These are phyloP conservation scores for Tolypocladium pustulatum DNA, from an alignment of 2,329 filamentous ascomycete species.

Conservation along the genomic window DNA sequence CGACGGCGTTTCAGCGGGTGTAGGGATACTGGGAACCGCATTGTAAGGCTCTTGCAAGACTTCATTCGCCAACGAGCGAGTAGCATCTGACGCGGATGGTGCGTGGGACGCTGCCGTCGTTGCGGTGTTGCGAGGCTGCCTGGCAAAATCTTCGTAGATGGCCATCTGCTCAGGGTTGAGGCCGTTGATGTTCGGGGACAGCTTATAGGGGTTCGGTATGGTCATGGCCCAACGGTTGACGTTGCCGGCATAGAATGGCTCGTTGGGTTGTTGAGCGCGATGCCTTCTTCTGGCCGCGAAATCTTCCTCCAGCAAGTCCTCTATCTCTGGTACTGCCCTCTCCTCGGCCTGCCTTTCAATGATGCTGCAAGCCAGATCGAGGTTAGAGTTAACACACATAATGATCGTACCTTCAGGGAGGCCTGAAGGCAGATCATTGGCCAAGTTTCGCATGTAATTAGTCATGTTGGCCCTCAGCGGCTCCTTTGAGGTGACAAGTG, in stretches of 20 bases:
- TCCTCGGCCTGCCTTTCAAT: constrained; percentile 95
- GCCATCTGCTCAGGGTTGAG: constrained; percentile 87
- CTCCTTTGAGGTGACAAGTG: constrained; percentile 96
- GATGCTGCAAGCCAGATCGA: constrained; percentile 84
- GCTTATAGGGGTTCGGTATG: constrained; percentile 87
- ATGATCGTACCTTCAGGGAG: constrained; percentile 91
- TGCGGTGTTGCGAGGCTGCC: constrained; percentile 60
- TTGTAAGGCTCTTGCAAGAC: constrained; percentile 53
- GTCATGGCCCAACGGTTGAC: constrained; percentile 88
- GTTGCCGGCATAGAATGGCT: constrained; percentile 71
- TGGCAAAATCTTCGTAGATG: constrained; percentile 93
- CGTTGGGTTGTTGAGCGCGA: constrained; percentile 62
- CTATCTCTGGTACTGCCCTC: constrained; percentile 86
- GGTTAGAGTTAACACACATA: constrained; percentile 97
- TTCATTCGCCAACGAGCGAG: constrained; percentile 51
- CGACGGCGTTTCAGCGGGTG: constrained; percentile 47
- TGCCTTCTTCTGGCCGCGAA: constrained; percentile 70
- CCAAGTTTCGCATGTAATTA: constrained; percentile 78
- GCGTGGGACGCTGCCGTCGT: constrained; percentile 44
- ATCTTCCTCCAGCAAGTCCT: constrained; percentile 79
- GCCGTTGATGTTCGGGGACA: constrained; percentile 58
- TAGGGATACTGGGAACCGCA: constrained; percentile 45
- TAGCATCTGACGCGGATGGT: constrained; percentile 49
- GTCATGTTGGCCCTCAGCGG: constrained; percentile 92
- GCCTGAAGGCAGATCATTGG: constrained; percentile 61